These are phyloP conservation scores for Whalleya microplaca DNA, from an alignment of 2,329 filamentous ascomycete genomes.

Conservation along the genomic window DNA sequence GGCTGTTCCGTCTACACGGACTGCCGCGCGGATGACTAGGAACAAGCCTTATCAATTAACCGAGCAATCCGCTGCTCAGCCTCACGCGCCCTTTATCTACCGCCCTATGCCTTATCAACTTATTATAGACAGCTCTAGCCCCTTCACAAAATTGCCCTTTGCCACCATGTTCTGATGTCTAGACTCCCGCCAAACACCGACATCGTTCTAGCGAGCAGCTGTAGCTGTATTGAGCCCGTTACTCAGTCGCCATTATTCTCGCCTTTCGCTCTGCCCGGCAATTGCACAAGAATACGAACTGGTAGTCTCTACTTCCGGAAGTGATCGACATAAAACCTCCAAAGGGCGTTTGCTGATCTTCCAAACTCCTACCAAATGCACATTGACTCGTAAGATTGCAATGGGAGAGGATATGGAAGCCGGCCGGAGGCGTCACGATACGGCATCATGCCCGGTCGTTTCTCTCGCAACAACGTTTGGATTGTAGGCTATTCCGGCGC, in stretches of 20 bases:
- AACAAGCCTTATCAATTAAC: slow-evolving; percentile 10
- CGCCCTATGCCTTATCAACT: slow-evolving; percentile 8
- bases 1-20: background rate
- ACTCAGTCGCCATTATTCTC: slow-evolving; percentile 3
- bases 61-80: slow-evolving; percentile 23
- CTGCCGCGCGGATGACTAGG: background rate
- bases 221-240: slow-evolving; percentile 6
- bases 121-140: slow-evolving; percentile 19
- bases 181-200: slow-evolving; percentile 9
- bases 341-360: background rate
- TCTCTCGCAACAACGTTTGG: background rate
- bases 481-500: background rate
- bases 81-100: slow-evolving; percentile 23
- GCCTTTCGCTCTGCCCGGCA: slow-evolving; percentile 11
- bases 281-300: slow-evolving; percentile 23
- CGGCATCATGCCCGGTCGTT: background rate
- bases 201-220: slow-evolving; percentile 3
- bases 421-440: background rate
- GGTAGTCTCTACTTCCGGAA: slow-evolving; percentile 5
- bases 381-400: background rate
- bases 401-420: background rate
- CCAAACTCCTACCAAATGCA: slow-evolving; percentile 3
- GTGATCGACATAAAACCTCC: slow-evolving; percentile 8
- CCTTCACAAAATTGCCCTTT: slow-evolving; percentile 18
- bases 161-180: slow-evolving; percentile 19